A percentile compares a stretch with the other conserved stretches of the same genome.
Evolutionary conservation across 164 flowering plant species (phyloP).

Genomic region (Magnolia officinalis): DNA sequence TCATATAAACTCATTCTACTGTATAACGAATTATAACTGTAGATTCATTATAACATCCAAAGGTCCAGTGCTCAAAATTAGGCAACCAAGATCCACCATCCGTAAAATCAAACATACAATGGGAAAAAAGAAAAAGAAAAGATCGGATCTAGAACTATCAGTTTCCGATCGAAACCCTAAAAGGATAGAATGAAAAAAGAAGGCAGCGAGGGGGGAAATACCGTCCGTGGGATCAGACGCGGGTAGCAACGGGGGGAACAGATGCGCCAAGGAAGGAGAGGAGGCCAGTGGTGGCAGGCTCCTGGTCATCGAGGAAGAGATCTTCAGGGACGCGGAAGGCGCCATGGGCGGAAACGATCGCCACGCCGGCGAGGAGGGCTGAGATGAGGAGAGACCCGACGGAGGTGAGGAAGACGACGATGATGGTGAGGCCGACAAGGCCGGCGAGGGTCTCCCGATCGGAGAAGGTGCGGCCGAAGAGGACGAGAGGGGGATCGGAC

Average conservation of each 20-base stretch:
- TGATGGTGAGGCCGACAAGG: slow-evolving; percentile 35
- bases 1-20: background rate
- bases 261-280: slow-evolving; percentile 73
- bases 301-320: slow-evolving; percentile 73
- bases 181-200: background rate
- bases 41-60: background rate
- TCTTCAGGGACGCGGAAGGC: slow-evolving; percentile 77
- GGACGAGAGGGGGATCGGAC: slow-evolving; percentile 62
- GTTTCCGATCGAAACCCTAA: background rate
- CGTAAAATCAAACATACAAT: background rate
- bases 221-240: background rate
- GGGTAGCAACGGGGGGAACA: slow-evolving; percentile 43
- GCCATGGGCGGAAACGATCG: slow-evolving; percentile 59
- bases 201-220: background rate
- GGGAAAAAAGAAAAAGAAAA: background rate
- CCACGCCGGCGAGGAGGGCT: slow-evolving; percentile 55
- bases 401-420: slow-evolving; percentile 66
- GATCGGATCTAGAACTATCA: background rate
- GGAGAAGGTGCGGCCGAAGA: slow-evolving; percentile 56
- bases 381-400: slow-evolving; percentile 74
- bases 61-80: too few relatives aligned
- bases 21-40: background rate
- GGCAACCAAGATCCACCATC: too few relatives aligned
- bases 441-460: slow-evolving; percentile 59
- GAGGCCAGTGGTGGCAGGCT: slow-evolving; percentile 49